Evolutionary conservation across 345 rosid species (phyloP), one percentile per base, ranked within the genome.

Genomic region (Bretschneidera sinensis): DNA sequence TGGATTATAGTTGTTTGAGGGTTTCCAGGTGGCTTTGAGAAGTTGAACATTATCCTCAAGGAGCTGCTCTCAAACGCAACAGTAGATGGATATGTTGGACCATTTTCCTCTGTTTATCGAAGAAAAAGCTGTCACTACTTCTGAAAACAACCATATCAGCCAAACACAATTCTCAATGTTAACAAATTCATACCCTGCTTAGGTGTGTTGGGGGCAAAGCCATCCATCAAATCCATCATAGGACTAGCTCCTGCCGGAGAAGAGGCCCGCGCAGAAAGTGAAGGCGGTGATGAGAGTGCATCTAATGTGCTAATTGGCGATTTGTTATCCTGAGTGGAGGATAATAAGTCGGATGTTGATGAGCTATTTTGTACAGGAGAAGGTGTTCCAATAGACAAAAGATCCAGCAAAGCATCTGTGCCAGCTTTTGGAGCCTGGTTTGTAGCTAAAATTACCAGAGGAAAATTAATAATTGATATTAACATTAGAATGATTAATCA

Each of bases 41-140:
- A 83, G 72, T 76, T 67, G 72, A 94, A 94, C 68, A 81, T 83
- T 61, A 90, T 80, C 73, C 81, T 83, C 79, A 94, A 71, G 67
- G 86, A 57, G 76, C 80, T 83, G 82, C 99, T 94, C 74, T 94
- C 89, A 59, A 78, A 90, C 48, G 92, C 97, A 71, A 86, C 81
- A 16, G 86, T 45, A 47, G 96, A 66, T 63, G 92, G 91, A 83
- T 86, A 80, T 59, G 80, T 72, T 45, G 89, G 73, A 67, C 96
- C 92, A 64, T 90, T 94, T 61, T 81, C 73, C 62, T 79, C 99
- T 90, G 89, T 71, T 47, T 28, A 68, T 14, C 19, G 48, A 69
- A 62, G 62, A 63, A 7, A 61, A 49, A 28, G 14, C 52, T 47
- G 31, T 74, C 14, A 51, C 25, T 31, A 67, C 21, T 54, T 48